phyloP scores from a whole-genome alignment of 192 early-diverging fungal genomes.

The Coemansia sp. region DNA sequence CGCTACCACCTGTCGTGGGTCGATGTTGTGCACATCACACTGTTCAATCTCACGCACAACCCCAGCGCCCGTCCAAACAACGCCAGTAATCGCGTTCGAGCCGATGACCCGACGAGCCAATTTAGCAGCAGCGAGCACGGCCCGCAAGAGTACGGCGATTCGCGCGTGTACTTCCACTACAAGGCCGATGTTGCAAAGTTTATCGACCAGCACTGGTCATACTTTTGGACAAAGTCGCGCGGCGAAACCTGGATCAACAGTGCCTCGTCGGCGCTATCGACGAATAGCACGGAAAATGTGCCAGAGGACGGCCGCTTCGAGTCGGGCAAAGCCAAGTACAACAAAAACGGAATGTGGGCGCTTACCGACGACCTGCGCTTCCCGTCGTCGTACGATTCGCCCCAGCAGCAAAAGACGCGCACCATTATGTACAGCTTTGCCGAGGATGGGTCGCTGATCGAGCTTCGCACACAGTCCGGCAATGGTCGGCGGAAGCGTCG shows the following conservation, averaged over 20 bases:
- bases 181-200: constrained; percentile 65
- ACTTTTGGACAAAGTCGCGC: constrained; percentile 65
- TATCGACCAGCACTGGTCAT: constrained; percentile 66
- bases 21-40: constrained; percentile 67
- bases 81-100: constrained; percentile 19
- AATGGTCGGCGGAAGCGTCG: constrained; percentile 47
- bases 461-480: constrained; percentile 38
- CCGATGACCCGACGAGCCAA: constrained; percentile 32
- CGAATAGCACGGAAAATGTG: constrained; percentile 57
- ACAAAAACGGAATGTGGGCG: constrained; percentile 58
- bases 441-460: constrained; percentile 49
- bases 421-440: constrained; percentile 55
- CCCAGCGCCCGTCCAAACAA: constrained; percentile 26
- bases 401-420: constrained; percentile 55
- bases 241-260: constrained; percentile 65
- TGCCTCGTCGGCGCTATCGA: constrained; percentile 60
- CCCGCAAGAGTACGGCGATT: constrained; percentile 54
- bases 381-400: constrained; percentile 54
- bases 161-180: constrained; percentile 55
- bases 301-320: constrained; percentile 56
- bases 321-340: constrained; percentile 59
- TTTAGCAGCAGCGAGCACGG: constrained; percentile 53
- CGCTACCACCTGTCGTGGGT: constrained; percentile 62
- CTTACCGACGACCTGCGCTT: constrained; percentile 51
- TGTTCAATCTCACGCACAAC: constrained; percentile 64